A percentile compares a stretch with the other conserved stretches of the same genome.
Evolutionary conservation across 1,284 basidiomycete species (phyloP).

Genomic region (Melampsora americana): DNA sequence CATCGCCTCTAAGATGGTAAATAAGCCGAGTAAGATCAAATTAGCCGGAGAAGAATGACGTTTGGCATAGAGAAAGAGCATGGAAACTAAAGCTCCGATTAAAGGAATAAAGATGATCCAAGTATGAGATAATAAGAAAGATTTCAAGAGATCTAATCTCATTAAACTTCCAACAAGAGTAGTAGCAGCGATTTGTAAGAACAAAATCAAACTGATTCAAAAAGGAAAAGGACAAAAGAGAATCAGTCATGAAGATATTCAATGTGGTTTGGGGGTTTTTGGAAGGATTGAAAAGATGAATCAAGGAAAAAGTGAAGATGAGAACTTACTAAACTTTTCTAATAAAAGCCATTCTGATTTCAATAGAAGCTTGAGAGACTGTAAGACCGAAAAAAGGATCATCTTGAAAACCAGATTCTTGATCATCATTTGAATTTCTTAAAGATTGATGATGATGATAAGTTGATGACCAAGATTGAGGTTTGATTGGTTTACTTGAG

Average conservation of each 20-base stretch:
- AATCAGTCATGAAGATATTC: neutral
- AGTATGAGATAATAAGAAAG: constrained; percentile 30
- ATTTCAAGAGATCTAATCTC: constrained; percentile 13
- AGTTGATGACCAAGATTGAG: too few relatives aligned
- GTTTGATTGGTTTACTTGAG: constrained; percentile 2
- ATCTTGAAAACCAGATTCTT: constrained; percentile 20
- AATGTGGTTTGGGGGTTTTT: neutral
- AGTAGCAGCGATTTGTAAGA: constrained; percentile 40
- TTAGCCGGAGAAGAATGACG: constrained; percentile 37
- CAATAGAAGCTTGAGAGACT: constrained; percentile 38
- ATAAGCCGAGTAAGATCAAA: constrained; percentile 28
- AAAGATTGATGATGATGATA: constrained; percentile 5
- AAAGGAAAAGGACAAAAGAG: neutral
- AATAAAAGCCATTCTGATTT: constrained; percentile 42
- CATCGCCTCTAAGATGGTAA: constrained; percentile 39
- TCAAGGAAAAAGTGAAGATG: neutral
- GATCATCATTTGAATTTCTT: constrained; percentile 28
- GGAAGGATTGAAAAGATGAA: too few relatives aligned
- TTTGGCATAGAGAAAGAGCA: constrained; percentile 35
- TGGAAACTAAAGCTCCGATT: constrained; percentile 28
- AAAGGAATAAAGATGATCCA: constrained; percentile 41
- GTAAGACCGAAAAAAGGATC: constrained; percentile 36
- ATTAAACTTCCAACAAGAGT: constrained; percentile 28
- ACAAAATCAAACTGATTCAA: constrained; percentile 23
- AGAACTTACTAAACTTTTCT: constrained; percentile 30